Evolutionary conservation across 768 basidiomycete genomes (phyloP).

Genomic region (Megacollybia marginata): DNA sequence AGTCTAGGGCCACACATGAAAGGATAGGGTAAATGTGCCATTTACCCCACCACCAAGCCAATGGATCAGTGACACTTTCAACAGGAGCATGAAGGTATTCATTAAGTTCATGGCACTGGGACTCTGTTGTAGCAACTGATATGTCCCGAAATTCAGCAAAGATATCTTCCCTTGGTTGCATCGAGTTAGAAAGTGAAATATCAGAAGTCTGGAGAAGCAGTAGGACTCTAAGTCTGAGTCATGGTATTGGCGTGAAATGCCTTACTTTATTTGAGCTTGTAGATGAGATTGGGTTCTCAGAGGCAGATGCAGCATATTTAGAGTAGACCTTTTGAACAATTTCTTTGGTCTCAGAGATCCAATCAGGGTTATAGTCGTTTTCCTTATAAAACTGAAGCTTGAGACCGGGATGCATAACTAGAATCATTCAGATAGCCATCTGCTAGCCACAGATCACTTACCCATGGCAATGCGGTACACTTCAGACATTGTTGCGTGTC

Average conservation of each 20-base stretch:
- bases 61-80: conserved; percentile 6
- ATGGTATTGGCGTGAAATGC: too few species aligned
- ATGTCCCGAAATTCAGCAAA: conserved; percentile 4
- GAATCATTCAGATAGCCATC: not conserved
- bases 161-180: too few species aligned
- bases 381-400: conserved; percentile 16
- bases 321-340: too few species aligned
- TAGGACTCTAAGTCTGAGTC: too few species aligned
- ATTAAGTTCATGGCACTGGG: not conserved
- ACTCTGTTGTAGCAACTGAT: not conserved
- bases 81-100: conserved; percentile 3
- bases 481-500: conserved; percentile 9
- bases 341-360: too few species aligned
- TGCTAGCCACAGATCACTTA: conserved; percentile 4
- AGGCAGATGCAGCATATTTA: too few species aligned
- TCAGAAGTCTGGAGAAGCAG: too few species aligned
- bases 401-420: conserved; percentile 16
- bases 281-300: too few species aligned
- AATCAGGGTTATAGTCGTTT: conserved; percentile 7
- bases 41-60: conserved; percentile 11
- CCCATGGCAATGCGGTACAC: conserved; percentile 18
- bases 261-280: too few species aligned
- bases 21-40: conserved; percentile 4
- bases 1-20: conserved; percentile 8
- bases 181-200: too few species aligned